Conservation (phyloP, 371 early-diverging fungal genomes). For the Actinomortierella ambigua region DNA sequence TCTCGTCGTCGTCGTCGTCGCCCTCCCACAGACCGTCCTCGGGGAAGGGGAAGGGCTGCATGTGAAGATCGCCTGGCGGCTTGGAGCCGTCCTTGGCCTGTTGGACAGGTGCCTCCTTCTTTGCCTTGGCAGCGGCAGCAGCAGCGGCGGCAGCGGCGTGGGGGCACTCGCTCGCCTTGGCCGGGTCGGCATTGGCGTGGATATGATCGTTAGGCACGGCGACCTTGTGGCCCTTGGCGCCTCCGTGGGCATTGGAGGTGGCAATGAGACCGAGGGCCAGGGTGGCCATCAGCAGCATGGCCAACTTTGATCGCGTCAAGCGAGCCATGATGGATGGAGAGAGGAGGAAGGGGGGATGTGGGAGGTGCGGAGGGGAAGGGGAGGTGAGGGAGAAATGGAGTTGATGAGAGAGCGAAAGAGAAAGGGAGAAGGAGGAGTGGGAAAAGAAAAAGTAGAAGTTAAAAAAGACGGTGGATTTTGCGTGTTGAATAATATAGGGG, state of each 20-base stretch:
- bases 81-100: no score
- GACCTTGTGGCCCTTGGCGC: conserved; percentile 6
- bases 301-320: conserved; percentile 26
- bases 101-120: conserved; percentile 9
- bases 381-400: not conserved
- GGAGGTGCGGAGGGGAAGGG: not conserved
- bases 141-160: conserved; percentile 16
- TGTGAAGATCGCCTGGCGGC: conserved; percentile 8
- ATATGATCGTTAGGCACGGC: conserved; percentile 25
- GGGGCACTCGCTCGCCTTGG: conserved; percentile 27
- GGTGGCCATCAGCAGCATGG: conserved; percentile 10
- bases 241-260: conserved; percentile 17
- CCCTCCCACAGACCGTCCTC: conserved; percentile 17
- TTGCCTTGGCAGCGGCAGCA: not conserved
- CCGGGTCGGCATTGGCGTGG: conserved; percentile 34
- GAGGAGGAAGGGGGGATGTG: conserved; percentile 1
- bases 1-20: conserved; percentile 1
- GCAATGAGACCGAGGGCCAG: conserved; percentile 18
- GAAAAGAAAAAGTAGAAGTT: no score
- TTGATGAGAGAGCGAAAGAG: conserved; percentile 4
- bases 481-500: no score
- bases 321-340: conserved; percentile 17
- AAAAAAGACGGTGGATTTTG: no score
- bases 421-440: not conserved
- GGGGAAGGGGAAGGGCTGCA: conserved; percentile 25